Conservation (phyloP, 1,284 basidiomycete genomes). For the Apiotrichum brassicae region DNA sequence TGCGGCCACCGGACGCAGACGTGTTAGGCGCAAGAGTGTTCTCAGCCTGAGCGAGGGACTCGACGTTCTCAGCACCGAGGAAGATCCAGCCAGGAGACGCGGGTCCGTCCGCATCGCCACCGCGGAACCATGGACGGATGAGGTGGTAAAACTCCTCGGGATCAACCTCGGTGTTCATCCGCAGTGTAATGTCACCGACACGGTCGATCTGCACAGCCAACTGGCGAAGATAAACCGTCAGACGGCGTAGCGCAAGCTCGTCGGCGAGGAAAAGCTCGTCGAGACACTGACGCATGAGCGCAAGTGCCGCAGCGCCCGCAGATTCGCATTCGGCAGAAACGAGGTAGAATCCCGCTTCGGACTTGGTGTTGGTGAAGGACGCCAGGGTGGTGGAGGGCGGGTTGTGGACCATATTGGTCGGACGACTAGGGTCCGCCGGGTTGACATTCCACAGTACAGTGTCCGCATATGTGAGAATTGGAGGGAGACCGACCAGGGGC, state of each 20-base stretch:
- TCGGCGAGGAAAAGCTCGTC: conserved; percentile 91
- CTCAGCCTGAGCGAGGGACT: conserved; percentile 50
- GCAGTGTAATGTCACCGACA: conserved; percentile 58
- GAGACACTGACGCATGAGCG: conserved; percentile 78
- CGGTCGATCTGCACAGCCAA: conserved; percentile 64
- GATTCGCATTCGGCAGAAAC: conserved; percentile 86
- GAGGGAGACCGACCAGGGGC: conserved; percentile 71
- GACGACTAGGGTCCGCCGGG: conserved; percentile 51
- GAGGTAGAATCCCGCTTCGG: conserved; percentile 85
- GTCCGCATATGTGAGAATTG: conserved; percentile 87
- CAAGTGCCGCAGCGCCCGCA: conserved; percentile 75
- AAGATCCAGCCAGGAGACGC: conserved; percentile 68
- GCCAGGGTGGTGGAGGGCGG: conserved; percentile 53
- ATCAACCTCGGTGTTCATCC: conserved; percentile 66
- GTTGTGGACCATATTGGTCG: conserved; percentile 53
- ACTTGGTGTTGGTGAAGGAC: conserved; percentile 71
- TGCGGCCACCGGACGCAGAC: conserved; percentile 44
- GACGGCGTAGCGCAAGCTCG: conserved; percentile 63
- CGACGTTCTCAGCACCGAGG: conserved; percentile 60
- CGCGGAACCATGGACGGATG: conserved; percentile 88
- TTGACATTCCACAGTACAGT: conserved; percentile 85
- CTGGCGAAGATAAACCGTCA: conserved; percentile 63
- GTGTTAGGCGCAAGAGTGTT: conserved; percentile 16
- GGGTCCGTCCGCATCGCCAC: conserved; percentile 63
- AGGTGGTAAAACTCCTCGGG: conserved; percentile 75